phyloP scores from a whole-genome alignment of 2,329 filamentous ascomycete genomes.

The Sarocladium kiliense region DNA sequence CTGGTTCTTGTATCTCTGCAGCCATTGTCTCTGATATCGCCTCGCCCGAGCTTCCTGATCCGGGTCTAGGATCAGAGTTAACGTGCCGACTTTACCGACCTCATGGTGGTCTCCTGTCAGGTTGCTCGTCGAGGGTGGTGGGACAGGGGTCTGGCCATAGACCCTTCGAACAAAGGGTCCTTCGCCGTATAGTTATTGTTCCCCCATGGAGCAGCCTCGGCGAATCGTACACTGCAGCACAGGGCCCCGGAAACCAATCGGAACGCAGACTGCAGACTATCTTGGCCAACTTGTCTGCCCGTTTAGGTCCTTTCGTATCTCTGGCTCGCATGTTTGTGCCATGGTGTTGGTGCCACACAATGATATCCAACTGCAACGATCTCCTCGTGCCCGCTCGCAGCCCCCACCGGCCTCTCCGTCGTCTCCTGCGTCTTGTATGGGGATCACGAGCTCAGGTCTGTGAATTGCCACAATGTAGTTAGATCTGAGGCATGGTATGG shows the following conservation, averaged over 20 bases:
- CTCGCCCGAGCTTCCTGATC: not conserved
- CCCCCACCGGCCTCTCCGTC: too few relatives aligned
- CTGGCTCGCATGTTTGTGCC: not conserved
- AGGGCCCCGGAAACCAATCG: not conserved
- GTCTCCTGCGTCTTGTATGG: too few relatives aligned
- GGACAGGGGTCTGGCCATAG: not conserved
- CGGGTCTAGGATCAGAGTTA: not conserved
- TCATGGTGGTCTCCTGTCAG: constrained; percentile 10
- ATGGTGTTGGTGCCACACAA: not conserved
- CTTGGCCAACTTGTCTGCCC: not conserved
- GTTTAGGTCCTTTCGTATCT: not conserved
- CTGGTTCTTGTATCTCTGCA: not conserved
- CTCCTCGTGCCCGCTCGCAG: too few relatives aligned
- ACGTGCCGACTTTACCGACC: not conserved
- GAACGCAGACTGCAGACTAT: not conserved
- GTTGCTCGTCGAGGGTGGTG: not conserved
- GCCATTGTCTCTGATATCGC: not conserved
- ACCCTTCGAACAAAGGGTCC: not conserved
- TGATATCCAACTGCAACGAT: not conserved
- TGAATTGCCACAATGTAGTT: too few relatives aligned
- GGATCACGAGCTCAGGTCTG: too few relatives aligned
- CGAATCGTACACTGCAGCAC: not conserved
- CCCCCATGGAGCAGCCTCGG: not conserved
- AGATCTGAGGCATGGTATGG: too few relatives aligned
- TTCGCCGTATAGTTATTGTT: not conserved